Conservation (phyloP, 345 rosid species). For the Arabis hirsuta region DNA sequence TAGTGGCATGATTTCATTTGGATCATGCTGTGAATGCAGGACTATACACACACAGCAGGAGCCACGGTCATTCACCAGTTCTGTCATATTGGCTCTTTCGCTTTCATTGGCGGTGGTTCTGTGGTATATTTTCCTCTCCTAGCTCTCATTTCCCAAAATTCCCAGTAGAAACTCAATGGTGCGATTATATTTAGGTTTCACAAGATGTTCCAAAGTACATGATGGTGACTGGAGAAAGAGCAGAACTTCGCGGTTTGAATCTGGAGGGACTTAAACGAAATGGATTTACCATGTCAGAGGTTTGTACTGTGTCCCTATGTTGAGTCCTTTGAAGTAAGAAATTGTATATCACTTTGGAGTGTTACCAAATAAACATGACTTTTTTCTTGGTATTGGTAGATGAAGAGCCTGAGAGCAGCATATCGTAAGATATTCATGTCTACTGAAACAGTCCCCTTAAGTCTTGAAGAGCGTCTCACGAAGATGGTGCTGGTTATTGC, state of each 20-base stretch:
- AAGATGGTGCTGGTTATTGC: constrained; percentile 60
- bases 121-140: constrained; percentile 59
- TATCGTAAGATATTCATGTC: constrained; percentile 89
- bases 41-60: constrained; percentile 82
- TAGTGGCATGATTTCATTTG: constrained; percentile 31
- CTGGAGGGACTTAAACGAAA: constrained; percentile 82
- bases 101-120: constrained; percentile 94
- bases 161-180: background rate
- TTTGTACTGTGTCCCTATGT: constrained; percentile 33
- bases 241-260: constrained; percentile 89
- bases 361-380: background rate
- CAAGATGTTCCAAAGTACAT: constrained; percentile 93
- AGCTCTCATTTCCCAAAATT: background rate
- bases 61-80: constrained; percentile 86
- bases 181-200: constrained; percentile 55
- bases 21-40: constrained; percentile 53
- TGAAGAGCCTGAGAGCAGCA: constrained; percentile 71
- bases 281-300: constrained; percentile 77
- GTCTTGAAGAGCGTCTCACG: constrained; percentile 76
- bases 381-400: constrained; percentile 47
- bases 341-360: constrained; percentile 12
- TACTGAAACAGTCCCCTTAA: constrained; percentile 44
- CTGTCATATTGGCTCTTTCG: constrained; percentile 75
- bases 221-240: constrained; percentile 93
- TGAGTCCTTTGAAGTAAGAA: constrained; percentile 13